Conservation (phyloP, 2,329 filamentous ascomycete species). For the Penicillium oxalicum region DNA sequence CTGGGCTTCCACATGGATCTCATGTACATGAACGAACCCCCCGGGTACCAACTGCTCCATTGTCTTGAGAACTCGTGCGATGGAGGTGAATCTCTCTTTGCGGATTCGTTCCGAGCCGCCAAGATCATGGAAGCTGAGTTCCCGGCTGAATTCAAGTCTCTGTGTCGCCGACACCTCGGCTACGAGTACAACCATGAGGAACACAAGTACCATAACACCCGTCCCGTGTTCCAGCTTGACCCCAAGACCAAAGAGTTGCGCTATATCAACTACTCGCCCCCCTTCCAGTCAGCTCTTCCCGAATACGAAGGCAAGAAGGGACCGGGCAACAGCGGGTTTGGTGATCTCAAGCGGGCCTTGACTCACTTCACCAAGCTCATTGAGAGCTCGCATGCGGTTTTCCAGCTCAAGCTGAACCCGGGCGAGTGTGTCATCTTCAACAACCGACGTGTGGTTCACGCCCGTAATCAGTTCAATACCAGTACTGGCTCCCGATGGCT, state of each 20-base stretch:
- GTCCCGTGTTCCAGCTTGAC: constrained; percentile 49
- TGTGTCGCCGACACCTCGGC: constrained; percentile 44
- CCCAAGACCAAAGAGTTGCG: constrained; percentile 24
- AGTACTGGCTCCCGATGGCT: constrained; percentile 67
- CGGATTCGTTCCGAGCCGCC: constrained; percentile 64
- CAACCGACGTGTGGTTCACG: constrained; percentile 80
- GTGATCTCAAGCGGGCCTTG: constrained; percentile 35
- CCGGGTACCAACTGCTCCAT: constrained; percentile 80
- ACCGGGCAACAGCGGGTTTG: neutral
- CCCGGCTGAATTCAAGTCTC: constrained; percentile 20
- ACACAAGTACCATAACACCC: constrained; percentile 55
- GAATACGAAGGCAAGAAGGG: constrained; percentile 5
- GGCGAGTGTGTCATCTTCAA: constrained; percentile 94
- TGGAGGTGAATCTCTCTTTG: constrained; percentile 83
- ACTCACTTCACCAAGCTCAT: constrained; percentile 55
- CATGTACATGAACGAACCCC: constrained; percentile 74
- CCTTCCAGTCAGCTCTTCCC: constrained; percentile 62
- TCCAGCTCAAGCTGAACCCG: constrained; percentile 65
- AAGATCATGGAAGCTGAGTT: constrained; percentile 10
- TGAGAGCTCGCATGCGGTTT: constrained; percentile 53
- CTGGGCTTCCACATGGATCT: constrained; percentile 92
- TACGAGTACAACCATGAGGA: constrained; percentile 66
- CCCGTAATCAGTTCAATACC: constrained; percentile 66
- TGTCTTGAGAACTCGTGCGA: constrained; percentile 73
- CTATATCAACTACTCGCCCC: constrained; percentile 66